Conservation (phyloP, 345 rosid species). For the Conringia planisiliqua region DNA sequence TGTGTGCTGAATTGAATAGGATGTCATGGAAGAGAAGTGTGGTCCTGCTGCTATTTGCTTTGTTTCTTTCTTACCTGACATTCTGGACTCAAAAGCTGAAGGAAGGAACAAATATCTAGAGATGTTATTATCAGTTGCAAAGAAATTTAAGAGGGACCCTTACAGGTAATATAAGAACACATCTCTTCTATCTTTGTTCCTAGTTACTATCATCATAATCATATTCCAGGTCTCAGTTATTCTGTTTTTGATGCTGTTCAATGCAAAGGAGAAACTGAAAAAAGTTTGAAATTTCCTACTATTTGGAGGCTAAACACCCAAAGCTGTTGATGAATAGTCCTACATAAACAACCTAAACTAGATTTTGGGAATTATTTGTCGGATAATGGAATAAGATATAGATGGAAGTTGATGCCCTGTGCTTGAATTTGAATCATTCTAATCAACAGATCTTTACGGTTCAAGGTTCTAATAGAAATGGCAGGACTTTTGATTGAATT, state of each 20-base stretch:
- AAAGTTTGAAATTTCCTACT: neutral
- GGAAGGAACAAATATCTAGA: constrained; percentile 86
- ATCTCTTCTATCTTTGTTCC: neutral
- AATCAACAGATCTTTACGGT: neutral
- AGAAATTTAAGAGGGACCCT: constrained; percentile 83
- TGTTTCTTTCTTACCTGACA: constrained; percentile 89
- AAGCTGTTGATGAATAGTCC: neutral
- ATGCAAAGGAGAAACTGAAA: neutral
- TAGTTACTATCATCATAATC: neutral
- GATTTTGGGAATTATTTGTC: neutral
- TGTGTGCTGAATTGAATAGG: constrained; percentile 39
- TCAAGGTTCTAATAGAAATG: neutral
- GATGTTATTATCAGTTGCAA: constrained; percentile 72
- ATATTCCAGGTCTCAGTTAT: neutral
- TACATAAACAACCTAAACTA: neutral
- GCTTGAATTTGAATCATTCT: neutral
- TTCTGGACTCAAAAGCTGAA: constrained; percentile 92
- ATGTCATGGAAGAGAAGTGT: constrained; percentile 83
- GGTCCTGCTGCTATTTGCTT: constrained; percentile 94
- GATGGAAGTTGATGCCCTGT: neutral
- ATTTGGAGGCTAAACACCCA: neutral
- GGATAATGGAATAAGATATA: neutral
- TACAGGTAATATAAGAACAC: constrained; percentile 49
- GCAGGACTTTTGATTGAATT: neutral
- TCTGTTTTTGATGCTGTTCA: neutral